phyloP scores from a whole-genome alignment of 257 asterid genomes.

The Ajuga chamaepitys region DNA sequence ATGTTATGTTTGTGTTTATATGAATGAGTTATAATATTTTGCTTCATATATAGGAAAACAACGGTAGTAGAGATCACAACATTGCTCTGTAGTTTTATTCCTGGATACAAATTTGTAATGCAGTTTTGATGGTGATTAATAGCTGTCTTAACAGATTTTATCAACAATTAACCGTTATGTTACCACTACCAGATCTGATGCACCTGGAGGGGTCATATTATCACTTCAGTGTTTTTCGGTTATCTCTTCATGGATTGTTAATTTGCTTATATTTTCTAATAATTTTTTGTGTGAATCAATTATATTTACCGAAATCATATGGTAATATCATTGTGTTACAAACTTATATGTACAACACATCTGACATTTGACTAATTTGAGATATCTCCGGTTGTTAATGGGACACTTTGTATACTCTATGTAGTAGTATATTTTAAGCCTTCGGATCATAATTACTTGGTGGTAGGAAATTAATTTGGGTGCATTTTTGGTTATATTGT shows the following conservation, averaged over 20 bases:
- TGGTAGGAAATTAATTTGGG: background rate
- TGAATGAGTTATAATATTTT: no score
- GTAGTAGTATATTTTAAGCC: background rate
- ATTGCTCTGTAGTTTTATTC: no score
- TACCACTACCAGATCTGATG: constrained; percentile 12
- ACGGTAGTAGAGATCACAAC: no score
- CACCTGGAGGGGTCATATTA: constrained; percentile 1
- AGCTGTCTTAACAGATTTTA: background rate
- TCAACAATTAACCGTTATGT: background rate
- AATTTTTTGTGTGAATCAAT: background rate
- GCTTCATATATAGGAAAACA: no score
- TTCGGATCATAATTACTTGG: background rate
- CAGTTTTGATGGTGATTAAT: no score
- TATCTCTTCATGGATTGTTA: background rate
- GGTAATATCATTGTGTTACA: background rate
- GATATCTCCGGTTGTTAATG: background rate
- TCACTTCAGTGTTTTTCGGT: background rate
- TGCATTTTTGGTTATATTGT: background rate
- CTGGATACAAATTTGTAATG: no score
- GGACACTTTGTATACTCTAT: background rate
- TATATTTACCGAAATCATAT: background rate
- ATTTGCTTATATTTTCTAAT: background rate
- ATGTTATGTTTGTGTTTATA: no score
- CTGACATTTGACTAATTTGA: background rate
- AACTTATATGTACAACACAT: background rate